Percentiles rank a stretch among this genome's conserved stretches.
Conservation (phyloP, 345 rosid genomes). For the Eucalyptus erythrocorys region DNA sequence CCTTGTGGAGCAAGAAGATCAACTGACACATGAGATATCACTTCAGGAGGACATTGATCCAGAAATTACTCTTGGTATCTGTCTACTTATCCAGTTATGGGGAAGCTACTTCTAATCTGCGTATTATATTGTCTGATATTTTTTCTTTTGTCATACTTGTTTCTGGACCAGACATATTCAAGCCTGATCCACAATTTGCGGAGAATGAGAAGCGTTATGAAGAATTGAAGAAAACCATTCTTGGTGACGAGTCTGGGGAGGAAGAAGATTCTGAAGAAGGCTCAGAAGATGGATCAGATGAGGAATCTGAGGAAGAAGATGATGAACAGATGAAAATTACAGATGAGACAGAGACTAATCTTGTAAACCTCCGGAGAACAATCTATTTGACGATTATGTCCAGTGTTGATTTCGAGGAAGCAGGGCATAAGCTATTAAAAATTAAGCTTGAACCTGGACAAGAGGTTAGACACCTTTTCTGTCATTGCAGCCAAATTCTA, state of each 20-base stretch:
- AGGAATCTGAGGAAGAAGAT: constrained; percentile 53
- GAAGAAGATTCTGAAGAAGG: constrained; percentile 70
- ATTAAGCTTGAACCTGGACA: constrained; percentile 97
- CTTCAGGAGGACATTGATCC: constrained; percentile 59
- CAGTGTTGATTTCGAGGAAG: constrained; percentile 97
- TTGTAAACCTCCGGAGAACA: constrained; percentile 90
- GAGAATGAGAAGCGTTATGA: constrained; percentile 88
- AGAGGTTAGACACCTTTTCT: constrained; percentile 43
- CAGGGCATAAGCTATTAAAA: constrained; percentile 90
- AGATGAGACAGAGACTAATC: constrained; percentile 97
- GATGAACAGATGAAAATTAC: constrained; percentile 66
- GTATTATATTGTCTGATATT: not conserved
- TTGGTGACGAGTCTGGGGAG: constrained; percentile 78
- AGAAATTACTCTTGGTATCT: constrained; percentile 67
- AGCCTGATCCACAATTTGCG: constrained; percentile 59
- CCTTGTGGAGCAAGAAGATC: constrained; percentile 84
- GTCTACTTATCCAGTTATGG: not conserved
- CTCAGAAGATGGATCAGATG: constrained; percentile 50
- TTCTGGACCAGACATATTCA: constrained; percentile 15
- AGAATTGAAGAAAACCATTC: constrained; percentile 75
- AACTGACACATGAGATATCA: constrained; percentile 81
- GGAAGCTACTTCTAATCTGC: not conserved
- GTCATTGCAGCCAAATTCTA: not conserved
- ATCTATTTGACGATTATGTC: constrained; percentile 96
- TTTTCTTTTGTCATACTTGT: not conserved